Percentiles rank a stretch among this genome's conserved stretches.
Evolutionary conservation across 2,329 filamentous ascomycete genomes (phyloP).

Genomic region (Lecanicillium sp.): DNA sequence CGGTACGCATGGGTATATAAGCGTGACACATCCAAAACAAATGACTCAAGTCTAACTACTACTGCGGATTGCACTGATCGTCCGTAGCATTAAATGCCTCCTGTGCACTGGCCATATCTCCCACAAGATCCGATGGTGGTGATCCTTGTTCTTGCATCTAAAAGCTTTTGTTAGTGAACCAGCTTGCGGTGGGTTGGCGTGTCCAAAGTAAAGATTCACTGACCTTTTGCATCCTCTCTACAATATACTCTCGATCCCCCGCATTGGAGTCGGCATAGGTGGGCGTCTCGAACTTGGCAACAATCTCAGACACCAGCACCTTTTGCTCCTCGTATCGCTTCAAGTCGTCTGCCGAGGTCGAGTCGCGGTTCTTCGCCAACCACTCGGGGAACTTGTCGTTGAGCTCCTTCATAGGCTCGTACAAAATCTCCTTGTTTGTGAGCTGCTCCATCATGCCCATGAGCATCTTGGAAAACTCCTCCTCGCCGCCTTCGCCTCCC

Average conservation of each 20-base stretch:
- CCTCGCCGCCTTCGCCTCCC: conserved; percentile 55
- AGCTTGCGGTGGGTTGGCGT: neutral
- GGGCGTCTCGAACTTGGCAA: conserved; percentile 75
- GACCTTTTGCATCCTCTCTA: conserved; percentile 97
- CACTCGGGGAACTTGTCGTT: conserved; percentile 86
- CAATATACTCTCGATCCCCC: conserved; percentile 81
- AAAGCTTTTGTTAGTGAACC: neutral
- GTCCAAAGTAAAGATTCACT: conserved; percentile 16
- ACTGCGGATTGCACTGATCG: conserved; percentile 56
- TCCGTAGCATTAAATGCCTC: conserved; percentile 56
- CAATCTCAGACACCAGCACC: conserved; percentile 73
- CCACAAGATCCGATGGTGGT: conserved; percentile 83
- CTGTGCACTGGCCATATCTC: conserved; percentile 78
- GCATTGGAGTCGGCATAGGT: conserved; percentile 76
- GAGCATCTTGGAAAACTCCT: conserved; percentile 90
- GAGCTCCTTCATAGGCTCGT: conserved; percentile 97
- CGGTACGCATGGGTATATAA: conserved; percentile 18
- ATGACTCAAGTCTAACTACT: conserved; percentile 15
- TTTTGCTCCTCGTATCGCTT: conserved; percentile 77
- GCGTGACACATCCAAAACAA: conserved; percentile 8
- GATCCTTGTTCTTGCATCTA: conserved; percentile 97
- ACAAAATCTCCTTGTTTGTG: conserved; percentile 95
- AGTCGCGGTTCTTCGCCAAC: conserved; percentile 68
- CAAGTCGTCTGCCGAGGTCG: conserved; percentile 61
- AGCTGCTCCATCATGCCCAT: conserved; percentile 98